A percentile compares a stretch with the other conserved stretches of the same genome.
Conservation (phyloP, 2,329 filamentous ascomycete genomes). For the Pseudocercospora cruenta region DNA sequence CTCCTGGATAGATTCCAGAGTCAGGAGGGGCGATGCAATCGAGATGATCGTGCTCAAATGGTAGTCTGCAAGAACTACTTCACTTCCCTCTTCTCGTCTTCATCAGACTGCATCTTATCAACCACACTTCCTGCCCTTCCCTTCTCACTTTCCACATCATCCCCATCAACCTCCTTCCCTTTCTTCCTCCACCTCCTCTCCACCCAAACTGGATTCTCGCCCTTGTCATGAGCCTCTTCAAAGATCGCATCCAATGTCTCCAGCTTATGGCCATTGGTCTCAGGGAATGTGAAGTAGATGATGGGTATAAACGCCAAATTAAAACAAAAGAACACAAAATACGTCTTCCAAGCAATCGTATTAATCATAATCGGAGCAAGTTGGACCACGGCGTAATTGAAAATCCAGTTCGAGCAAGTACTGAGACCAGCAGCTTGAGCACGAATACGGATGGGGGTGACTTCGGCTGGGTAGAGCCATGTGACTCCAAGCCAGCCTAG, state of each 20-base stretch:
- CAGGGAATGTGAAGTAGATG: constrained; percentile 27
- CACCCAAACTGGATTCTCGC: constrained; percentile 35
- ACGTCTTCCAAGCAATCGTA: constrained; percentile 53
- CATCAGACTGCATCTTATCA: too few relatives aligned
- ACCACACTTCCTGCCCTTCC: too few relatives aligned
- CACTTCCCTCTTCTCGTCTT: too few relatives aligned
- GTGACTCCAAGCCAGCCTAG: constrained; percentile 38
- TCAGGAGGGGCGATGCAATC: too few relatives aligned
- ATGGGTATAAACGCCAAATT: constrained; percentile 23
- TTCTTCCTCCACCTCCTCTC: constrained; percentile 18
- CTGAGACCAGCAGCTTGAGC: constrained; percentile 59
- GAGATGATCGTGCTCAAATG: too few relatives aligned
- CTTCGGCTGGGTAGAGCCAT: constrained; percentile 39
- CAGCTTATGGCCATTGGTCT: constrained; percentile 32
- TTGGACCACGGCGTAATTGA: constrained; percentile 29
- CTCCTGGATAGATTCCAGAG: too few relatives aligned
- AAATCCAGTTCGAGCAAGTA: constrained; percentile 51
- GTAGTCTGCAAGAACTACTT: too few relatives aligned
- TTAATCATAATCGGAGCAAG: constrained; percentile 53
- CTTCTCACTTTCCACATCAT: too few relatives aligned
- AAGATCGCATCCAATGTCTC: constrained; percentile 35
- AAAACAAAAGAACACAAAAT: constrained; percentile 52
- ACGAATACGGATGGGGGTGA: constrained; percentile 54
- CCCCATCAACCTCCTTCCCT: too few relatives aligned
- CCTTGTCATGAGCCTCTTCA: constrained; percentile 32